These are phyloP conservation scores for Neurospora sp. DNA, from an alignment of 495 filamentous ascomycete genomes.

Conservation along the genomic window DNA sequence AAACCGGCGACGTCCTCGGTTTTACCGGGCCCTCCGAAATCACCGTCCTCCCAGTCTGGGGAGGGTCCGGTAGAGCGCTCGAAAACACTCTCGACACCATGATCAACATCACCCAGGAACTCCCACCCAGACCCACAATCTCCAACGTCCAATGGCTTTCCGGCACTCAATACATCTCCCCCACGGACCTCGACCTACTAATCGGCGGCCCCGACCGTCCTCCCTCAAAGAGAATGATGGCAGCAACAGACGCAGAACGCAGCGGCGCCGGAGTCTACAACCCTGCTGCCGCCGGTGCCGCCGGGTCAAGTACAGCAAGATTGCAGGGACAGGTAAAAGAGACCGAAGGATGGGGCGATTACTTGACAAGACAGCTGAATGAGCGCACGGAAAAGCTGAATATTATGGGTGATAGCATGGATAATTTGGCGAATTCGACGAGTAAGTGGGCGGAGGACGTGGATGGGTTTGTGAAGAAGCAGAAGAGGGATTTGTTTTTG, in stretches of 20 bases:
- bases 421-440: conserved; percentile 67
- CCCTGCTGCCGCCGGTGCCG: conserved; percentile 14
- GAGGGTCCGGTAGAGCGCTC: conserved; percentile 43
- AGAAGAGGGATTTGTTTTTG: conserved; percentile 75
- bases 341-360: conserved; percentile 47
- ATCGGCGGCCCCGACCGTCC: conserved; percentile 86
- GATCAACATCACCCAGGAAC: conserved; percentile 58
- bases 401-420: conserved; percentile 74
- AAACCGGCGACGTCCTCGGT: conserved; percentile 68
- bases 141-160: conserved; percentile 94
- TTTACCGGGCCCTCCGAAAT: conserved; percentile 90
- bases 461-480: conserved; percentile 69
- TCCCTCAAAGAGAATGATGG: conserved; percentile 64
- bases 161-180: conserved; percentile 83
- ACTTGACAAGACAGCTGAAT: conserved; percentile 72
- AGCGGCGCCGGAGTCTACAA: conserved; percentile 17
- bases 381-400: conserved; percentile 82
- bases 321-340: conserved; percentile 38
- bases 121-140: conserved; percentile 85
- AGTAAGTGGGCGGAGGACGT: conserved; percentile 78
- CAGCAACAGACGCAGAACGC: conserved; percentile 34
- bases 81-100: conserved; percentile 56
- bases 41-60: conserved; percentile 71
- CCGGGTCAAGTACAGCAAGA: conserved; percentile 53
- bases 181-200: conserved; percentile 81